A percentile compares a stretch with the other conserved stretches of the same genome.
Evolutionary conservation across 805 yeast species (phyloP).

Genomic region (Suhomyces canberraensis): DNA sequence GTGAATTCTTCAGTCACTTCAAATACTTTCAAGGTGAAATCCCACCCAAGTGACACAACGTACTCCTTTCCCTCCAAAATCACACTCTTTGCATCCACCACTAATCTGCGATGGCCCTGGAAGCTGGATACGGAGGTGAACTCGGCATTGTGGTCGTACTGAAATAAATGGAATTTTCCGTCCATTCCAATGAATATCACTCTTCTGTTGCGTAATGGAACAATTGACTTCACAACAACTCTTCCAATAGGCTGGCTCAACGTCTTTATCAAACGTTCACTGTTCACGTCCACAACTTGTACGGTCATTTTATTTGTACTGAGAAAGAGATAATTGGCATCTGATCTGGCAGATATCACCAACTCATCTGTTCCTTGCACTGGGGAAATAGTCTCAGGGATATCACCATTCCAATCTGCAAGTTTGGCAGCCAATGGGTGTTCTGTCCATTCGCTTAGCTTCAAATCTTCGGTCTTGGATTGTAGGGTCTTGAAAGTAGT

Average conservation of each 20-base stretch:
- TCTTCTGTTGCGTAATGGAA: conserved; percentile 16
- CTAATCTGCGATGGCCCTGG: conserved; percentile 34
- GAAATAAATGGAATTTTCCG: conserved; percentile 36
- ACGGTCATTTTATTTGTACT: conserved; percentile 9
- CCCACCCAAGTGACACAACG: conserved; percentile 61
- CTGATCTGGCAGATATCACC: conserved; percentile 18
- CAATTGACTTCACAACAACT: conserved; percentile 34
- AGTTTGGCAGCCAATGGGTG: conserved; percentile 4
- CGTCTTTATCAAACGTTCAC: conserved; percentile 4
- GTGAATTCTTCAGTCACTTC: conserved; percentile 18
- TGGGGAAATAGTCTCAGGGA: conserved; percentile 17
- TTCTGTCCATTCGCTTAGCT: conserved; percentile 3
- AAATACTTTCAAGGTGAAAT: conserved; percentile 41
- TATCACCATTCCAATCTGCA: conserved; percentile 30
- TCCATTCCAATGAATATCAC: conserved; percentile 51
- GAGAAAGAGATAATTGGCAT: conserved; percentile 5
- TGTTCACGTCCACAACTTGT: conserved; percentile 18
- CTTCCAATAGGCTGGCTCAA: conserved; percentile 13
- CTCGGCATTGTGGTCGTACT: conserved; percentile 5
- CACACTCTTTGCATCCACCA: conserved; percentile 34
- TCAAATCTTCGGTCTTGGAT: conserved; percentile 5
- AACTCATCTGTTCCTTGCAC: conserved; percentile 19
- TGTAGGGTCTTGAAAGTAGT: conserved; percentile 20
- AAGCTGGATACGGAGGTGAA: conserved; percentile 1
- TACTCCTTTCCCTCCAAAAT: conserved; percentile 22